These are phyloP conservation scores for Salix suchowensis DNA, from an alignment of 345 rosid species.

Conservation along the genomic window DNA sequence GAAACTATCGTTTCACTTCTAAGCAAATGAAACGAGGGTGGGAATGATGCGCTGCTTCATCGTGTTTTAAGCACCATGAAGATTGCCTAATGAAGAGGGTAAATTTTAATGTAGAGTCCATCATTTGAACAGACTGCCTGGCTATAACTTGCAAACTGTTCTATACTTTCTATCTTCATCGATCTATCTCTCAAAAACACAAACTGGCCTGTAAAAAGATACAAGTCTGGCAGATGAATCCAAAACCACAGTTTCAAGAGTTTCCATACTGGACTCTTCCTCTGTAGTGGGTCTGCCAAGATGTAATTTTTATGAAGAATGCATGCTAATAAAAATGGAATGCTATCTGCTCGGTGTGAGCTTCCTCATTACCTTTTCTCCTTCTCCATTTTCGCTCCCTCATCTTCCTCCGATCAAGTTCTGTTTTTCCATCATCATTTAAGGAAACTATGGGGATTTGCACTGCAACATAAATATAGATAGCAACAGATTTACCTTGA, in stretches of 20 bases:
- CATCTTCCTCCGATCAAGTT: slow-evolving; percentile 39
- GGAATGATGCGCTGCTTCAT: not conserved
- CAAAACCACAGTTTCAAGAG: slow-evolving; percentile 61
- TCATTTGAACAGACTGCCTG: not conserved
- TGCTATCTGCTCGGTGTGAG: slow-evolving; percentile 45
- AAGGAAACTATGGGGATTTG: slow-evolving; percentile 72
- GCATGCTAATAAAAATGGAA: slow-evolving; percentile 70
- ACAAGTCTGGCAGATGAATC: slow-evolving; percentile 51
- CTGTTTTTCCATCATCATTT: slow-evolving; percentile 73
- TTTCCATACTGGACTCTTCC: slow-evolving; percentile 88
- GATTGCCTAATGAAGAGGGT: not conserved
- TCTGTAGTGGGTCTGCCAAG: slow-evolving; percentile 85
- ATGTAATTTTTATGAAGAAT: slow-evolving; percentile 71
- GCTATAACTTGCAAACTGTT: not conserved
- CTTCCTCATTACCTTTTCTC: slow-evolving; percentile 72
- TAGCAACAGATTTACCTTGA: not conserved
- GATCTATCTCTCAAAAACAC: not conserved
- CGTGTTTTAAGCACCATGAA: not conserved
- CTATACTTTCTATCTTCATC: not conserved
- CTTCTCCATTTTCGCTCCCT: slow-evolving; percentile 39
- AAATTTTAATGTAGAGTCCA: no score
- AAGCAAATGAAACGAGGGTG: not conserved
- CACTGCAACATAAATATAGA: slow-evolving; percentile 45
- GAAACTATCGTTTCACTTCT: not conserved
- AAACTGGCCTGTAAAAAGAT: slow-evolving; percentile 51